Evolutionary conservation across 2,329 filamentous ascomycete genomes (phyloP).

Genomic region (Trichophyton simii): DNA sequence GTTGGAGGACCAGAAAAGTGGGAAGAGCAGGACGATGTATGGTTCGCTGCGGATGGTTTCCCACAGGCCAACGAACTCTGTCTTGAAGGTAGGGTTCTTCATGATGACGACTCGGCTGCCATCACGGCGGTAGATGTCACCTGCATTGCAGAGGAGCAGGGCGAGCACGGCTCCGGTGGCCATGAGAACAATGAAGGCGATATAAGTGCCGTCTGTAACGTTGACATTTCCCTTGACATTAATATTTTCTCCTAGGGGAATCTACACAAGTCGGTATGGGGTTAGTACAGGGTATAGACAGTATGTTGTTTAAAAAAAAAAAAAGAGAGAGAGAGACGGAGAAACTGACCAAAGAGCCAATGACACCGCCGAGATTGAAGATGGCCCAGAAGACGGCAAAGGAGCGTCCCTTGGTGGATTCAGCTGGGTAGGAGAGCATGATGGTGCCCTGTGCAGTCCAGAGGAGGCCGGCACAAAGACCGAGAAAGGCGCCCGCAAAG

Average conservation of each 20-base stretch:
- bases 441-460: conserved; percentile 42
- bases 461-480: conserved; percentile 38
- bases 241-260: conserved; percentile 37
- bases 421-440: conserved; percentile 70
- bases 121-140: conserved; percentile 60
- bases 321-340: background rate
- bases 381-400: conserved; percentile 92
- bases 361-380: conserved; percentile 83
- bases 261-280: conserved; percentile 14
- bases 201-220: conserved; percentile 64
- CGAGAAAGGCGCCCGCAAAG: conserved; percentile 38
- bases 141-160: conserved; percentile 57
- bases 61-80: conserved; percentile 63
- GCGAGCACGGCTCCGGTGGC: conserved; percentile 56
- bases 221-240: conserved; percentile 26
- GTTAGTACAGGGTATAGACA: background rate
- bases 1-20: conserved; percentile 70
- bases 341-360: conserved; percentile 55
- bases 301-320: too few species aligned
- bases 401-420: conserved; percentile 71
- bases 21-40: conserved; percentile 64
- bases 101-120: conserved; percentile 71
- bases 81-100: conserved; percentile 80
- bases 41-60: conserved; percentile 58
- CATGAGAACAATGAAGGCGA: conserved; percentile 78